These are phyloP conservation scores for Chaetomium fimeti DNA, from an alignment of 495 filamentous ascomycete genomes.

Conservation along the genomic window DNA sequence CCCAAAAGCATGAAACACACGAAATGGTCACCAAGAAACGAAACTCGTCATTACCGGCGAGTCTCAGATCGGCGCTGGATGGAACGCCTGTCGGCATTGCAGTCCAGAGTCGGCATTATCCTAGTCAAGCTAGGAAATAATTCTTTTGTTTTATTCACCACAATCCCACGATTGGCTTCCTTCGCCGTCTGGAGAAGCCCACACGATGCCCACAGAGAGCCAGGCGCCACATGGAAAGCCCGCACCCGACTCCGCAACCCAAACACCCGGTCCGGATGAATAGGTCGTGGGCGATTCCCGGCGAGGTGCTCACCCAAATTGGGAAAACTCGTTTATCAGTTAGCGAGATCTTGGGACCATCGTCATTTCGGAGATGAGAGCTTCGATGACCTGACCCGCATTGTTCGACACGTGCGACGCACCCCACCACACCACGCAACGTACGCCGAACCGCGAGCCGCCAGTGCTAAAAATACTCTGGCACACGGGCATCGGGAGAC, in stretches of 20 bases:
- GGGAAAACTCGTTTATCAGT: neutral
- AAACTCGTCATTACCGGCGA: slow-evolving; percentile 12
- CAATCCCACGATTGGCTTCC: neutral
- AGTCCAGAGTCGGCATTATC: neutral
- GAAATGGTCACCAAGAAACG: slow-evolving; percentile 7
- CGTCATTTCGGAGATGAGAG: slow-evolving; percentile 14
- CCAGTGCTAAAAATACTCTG: slow-evolving; percentile 15
- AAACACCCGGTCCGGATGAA: neutral
- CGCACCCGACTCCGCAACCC: no score
- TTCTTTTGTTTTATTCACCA: neutral
- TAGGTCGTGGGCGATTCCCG: neutral
- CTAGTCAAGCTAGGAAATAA: neutral
- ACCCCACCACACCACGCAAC: slow-evolving; percentile 12
- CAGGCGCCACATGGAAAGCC: neutral
- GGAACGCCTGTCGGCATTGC: slow-evolving; percentile 10
- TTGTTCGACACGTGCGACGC: slow-evolving; percentile 20
- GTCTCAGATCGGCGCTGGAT: slow-evolving; percentile 12
- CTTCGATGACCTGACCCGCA: slow-evolving; percentile 19
- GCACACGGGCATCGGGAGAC: neutral
- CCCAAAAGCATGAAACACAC: slow-evolving; percentile 14
- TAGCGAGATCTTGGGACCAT: slow-evolving; percentile 16
- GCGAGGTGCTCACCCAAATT: neutral
- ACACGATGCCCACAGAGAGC: neutral
- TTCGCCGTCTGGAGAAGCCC: neutral
- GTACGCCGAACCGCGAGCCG: slow-evolving; percentile 5